Evolutionary conservation across 2,329 filamentous ascomycete genomes (phyloP).

Genomic region (Niveomyces coronatus): DNA sequence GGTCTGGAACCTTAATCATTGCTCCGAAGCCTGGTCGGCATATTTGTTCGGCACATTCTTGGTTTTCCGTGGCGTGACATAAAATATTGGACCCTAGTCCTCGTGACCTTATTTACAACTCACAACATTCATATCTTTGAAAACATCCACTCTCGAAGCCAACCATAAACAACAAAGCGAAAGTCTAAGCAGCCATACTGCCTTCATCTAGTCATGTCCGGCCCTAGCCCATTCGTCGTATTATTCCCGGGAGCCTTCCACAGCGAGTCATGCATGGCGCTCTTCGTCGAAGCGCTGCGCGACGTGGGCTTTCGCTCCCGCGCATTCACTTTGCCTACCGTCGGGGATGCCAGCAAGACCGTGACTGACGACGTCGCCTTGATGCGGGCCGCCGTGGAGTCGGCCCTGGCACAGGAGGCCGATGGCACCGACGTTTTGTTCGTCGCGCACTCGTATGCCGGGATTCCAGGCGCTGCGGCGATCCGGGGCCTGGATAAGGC

Average conservation of each 20-base stretch:
- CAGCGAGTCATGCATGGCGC: neutral
- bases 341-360: neutral
- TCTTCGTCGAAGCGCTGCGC: neutral
- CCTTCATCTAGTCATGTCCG: neutral
- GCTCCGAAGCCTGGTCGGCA: too few relatives aligned
- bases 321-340: neutral
- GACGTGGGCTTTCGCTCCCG: neutral
- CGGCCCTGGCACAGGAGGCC: neutral
- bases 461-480: neutral
- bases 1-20: too few relatives aligned
- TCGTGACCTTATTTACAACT: too few relatives aligned
- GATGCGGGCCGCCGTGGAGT: neutral
- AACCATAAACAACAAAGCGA: too few relatives aligned
- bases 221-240: neutral
- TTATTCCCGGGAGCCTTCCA: conserved; percentile 1
- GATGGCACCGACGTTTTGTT: neutral
- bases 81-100: too few relatives aligned
- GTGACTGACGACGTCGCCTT: neutral
- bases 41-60: too few relatives aligned
- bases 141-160: too few relatives aligned
- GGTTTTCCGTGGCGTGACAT: too few relatives aligned
- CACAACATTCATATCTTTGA: too few relatives aligned
- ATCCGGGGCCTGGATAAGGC: neutral
- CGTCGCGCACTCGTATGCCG: conserved; percentile 1
- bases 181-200: too few relatives aligned